Evolutionary conservation across 2,329 filamentous ascomycete genomes (phyloP), one percentile per base, ranked within the genome.

Genomic region (Colletotrichum sp.): DNA sequence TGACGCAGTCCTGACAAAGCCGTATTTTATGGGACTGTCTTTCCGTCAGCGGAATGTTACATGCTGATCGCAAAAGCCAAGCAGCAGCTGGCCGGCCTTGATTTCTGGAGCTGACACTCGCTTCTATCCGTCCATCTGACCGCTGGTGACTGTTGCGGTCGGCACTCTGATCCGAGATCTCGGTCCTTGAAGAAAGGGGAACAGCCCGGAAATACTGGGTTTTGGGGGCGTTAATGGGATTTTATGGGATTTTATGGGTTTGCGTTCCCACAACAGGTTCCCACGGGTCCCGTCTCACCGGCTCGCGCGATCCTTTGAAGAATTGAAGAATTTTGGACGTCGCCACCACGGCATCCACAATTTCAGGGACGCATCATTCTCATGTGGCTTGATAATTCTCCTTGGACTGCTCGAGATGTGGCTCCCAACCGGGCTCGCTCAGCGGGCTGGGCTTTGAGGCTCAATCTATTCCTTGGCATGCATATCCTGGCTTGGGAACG

Each of bases 391-490:
- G 59, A 16, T n/a, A 16, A 59, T 39, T 36, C 29, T n/a, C 49
- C 52, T 29, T 29, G n/a, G 55, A 44, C 29, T 16, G 39, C 52
- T 62, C 64, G 30, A 63, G 22, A 59, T 44, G 30, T 65, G 57
- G 67, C 66, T 64, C 30, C 22, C 9, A 32, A 57, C 25, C 15
- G 30, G 34, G 63, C 6, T 16, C 30, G 22, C 30, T 34, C n/a
- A 12, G 69, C 25, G 63, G 44, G 69, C 55, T 34, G 36, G 63
- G 36, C 52, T 19, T 72, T 72, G 73, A 76, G 73, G 64, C 73
- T 76, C 73, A 76, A 64, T 73, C 19, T 52, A 32, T 44, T 22
- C 12, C 73, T 61, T 72, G 69, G 69, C 69, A 67, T 73, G 73
- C 70, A 69, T 49, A 73, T 65, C 70, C 64, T 32, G 25, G 55